phyloP scores from a whole-genome alignment of 208 protist species.

The Leishmania arabica region DNA sequence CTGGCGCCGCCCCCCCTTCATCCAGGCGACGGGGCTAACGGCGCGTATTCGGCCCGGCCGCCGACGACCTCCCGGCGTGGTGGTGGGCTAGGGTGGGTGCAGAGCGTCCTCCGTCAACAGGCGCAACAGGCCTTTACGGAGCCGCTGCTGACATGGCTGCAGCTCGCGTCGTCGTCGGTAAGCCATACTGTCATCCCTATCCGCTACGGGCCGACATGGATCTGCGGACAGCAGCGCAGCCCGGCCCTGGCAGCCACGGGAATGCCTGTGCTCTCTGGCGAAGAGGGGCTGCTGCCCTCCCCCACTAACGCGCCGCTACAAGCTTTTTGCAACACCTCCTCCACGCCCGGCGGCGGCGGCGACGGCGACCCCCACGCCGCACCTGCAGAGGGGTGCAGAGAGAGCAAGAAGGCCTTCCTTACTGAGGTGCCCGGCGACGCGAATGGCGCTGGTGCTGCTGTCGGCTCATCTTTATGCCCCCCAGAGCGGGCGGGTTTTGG shows the following conservation, averaged over 20 bases:
- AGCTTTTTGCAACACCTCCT: background rate
- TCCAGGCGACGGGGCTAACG: background rate
- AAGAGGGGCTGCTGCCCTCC: background rate
- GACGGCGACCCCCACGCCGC: background rate
- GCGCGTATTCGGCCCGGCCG: background rate
- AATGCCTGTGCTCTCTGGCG: background rate
- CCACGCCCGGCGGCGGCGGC: background rate
- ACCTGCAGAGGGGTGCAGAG: background rate
- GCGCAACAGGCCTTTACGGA: slow-evolving; percentile 12
- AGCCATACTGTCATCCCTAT: background rate
- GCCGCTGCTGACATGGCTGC: slow-evolving; percentile 14
- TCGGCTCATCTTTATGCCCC: background rate
- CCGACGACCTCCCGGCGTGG: background rate
- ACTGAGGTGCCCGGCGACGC: background rate
- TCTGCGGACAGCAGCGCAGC: background rate
- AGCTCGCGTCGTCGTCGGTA: background rate
- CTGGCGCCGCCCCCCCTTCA: background rate
- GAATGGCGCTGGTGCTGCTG: background rate
- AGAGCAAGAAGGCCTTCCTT: background rate
- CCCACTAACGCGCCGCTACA: background rate
- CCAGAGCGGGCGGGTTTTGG: background rate
- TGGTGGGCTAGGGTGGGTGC: slow-evolving; percentile 25
- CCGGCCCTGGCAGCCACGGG: background rate
- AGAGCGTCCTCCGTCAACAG: slow-evolving; percentile 17
- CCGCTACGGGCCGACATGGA: no score